Evolutionary conservation across 768 basidiomycete genomes (phyloP).

Genomic region (Tricholoma terreum): DNA sequence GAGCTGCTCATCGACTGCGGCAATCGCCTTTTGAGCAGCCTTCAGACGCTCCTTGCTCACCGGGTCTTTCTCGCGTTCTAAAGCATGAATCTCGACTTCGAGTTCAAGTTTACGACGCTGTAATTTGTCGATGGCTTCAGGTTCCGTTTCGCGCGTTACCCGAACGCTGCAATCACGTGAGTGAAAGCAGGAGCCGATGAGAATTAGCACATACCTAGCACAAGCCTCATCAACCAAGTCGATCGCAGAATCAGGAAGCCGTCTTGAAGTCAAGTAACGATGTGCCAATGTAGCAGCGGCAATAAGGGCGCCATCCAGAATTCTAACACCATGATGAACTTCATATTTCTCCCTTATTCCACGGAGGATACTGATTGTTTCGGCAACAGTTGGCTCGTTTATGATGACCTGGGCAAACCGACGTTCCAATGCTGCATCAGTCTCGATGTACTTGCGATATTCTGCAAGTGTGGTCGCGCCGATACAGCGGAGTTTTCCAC

Average conservation of each 20-base stretch:
- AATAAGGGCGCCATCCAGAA: slow-evolving; percentile 85
- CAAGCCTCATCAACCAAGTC: slow-evolving; percentile 93
- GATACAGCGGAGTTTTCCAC: slow-evolving; percentile 73
- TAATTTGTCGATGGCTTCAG: slow-evolving; percentile 89
- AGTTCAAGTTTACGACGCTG: slow-evolving; percentile 87
- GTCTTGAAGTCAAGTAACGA: slow-evolving; percentile 83
- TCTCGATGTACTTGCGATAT: slow-evolving; percentile 92
- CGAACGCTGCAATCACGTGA: slow-evolving; percentile 54
- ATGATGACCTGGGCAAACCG: slow-evolving; percentile 92
- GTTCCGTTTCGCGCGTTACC: slow-evolving; percentile 91
- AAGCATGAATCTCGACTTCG: slow-evolving; percentile 92
- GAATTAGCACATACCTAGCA: slow-evolving; percentile 55
- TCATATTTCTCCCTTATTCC: slow-evolving; percentile 95
- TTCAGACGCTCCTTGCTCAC: slow-evolving; percentile 83
- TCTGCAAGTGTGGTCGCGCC: slow-evolving; percentile 93
- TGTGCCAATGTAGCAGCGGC: slow-evolving; percentile 88
- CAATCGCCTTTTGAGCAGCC: slow-evolving; percentile 70
- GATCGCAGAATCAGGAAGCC: slow-evolving; percentile 83
- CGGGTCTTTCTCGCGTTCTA: slow-evolving; percentile 88
- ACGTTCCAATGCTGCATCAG: slow-evolving; percentile 86
- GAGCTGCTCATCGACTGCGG: slow-evolving; percentile 82
- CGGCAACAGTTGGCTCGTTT: slow-evolving; percentile 85
- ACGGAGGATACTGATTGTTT: slow-evolving; percentile 90
- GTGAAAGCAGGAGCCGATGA: not conserved
- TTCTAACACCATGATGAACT: slow-evolving; percentile 87